Percentiles rank a stretch among this genome's conserved stretches.
phyloP scores from a whole-genome alignment of 23 red algal species.

The Pyropia yezoensis region DNA sequence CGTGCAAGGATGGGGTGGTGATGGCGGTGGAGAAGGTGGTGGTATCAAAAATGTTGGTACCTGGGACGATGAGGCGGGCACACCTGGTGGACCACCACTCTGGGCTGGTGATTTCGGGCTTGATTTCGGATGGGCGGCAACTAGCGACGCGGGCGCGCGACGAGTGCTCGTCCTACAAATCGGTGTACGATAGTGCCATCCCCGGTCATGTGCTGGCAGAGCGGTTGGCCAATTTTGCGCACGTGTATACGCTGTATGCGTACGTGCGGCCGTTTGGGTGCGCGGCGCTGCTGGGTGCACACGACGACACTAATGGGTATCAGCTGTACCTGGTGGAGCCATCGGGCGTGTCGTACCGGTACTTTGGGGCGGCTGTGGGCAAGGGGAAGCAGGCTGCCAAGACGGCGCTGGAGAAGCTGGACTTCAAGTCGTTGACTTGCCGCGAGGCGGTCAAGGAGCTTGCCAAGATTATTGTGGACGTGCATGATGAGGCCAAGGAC shows the following conservation, averaged over 20 bases:
- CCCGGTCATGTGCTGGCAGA: constrained; percentile 81
- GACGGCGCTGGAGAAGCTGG: constrained; percentile 88
- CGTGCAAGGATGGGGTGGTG: constrained; percentile 88
- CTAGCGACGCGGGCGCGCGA: constrained; percentile 70
- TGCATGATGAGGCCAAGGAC: constrained; percentile 88
- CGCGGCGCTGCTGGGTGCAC: constrained; percentile 62
- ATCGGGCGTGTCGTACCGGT: constrained; percentile 70
- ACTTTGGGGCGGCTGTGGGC: constrained; percentile 76
- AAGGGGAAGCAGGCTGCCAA: constrained; percentile 79
- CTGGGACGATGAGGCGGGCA: constrained; percentile 53
- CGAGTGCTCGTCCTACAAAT: constrained; percentile 68
- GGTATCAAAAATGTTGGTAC: constrained; percentile 65
- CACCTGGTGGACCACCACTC: constrained; percentile 84
- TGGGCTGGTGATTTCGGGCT: constrained; percentile 66
- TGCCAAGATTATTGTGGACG: constrained; percentile 61
- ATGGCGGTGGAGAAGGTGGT: constrained; percentile 91
- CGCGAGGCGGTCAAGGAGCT: constrained; percentile 73
- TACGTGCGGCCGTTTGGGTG: constrained; percentile 96
- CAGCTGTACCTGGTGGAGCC: constrained; percentile 93
- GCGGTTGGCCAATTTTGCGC: constrained; percentile 84
- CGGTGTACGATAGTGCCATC: constrained; percentile 72
- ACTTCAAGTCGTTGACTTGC: constrained; percentile 46
- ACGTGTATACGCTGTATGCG: constrained; percentile 93
- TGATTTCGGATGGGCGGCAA: constrained; percentile 83
- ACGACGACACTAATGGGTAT: constrained; percentile 26